Percentiles rank a stretch among this genome's conserved stretches.
phyloP scores from a whole-genome alignment of 345 rosid species.

The Eucalyptus melliodora region DNA sequence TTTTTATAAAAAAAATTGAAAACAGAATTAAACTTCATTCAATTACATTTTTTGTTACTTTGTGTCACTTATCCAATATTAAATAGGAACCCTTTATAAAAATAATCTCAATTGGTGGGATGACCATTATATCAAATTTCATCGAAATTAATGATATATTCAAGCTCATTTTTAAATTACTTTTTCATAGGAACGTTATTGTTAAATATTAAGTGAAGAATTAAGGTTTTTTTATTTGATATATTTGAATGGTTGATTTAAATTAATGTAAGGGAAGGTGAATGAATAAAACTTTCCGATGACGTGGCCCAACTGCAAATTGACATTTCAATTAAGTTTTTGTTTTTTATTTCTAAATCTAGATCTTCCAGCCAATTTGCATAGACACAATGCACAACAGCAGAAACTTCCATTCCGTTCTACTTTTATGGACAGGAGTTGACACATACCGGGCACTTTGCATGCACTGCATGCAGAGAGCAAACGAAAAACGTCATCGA shows the following conservation, averaged over 20 bases:
- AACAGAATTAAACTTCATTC: background rate
- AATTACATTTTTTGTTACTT: background rate
- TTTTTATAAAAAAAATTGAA: background rate
- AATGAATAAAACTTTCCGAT: background rate
- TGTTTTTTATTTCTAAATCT: too few relatives aligned
- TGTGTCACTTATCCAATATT: too few relatives aligned
- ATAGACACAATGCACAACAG: background rate
- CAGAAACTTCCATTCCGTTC: background rate
- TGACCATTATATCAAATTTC: background rate
- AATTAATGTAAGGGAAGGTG: background rate
- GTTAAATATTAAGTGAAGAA: background rate
- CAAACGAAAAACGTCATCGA: background rate
- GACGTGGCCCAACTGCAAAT: background rate
- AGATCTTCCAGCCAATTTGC: background rate
- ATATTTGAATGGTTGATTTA: background rate
- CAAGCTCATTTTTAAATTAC: background rate
- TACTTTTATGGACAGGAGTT: background rate
- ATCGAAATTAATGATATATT: background rate
- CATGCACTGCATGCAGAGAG: background rate
- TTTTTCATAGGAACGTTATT: background rate
- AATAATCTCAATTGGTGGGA: background rate
- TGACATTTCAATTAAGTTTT: background rate
- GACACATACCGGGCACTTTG: background rate
- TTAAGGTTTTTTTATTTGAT: background rate
- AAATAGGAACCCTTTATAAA: background rate